These are phyloP conservation scores for Arthrinium puccinioides DNA, from an alignment of 2,329 filamentous ascomycete species.

Conservation along the genomic window DNA sequence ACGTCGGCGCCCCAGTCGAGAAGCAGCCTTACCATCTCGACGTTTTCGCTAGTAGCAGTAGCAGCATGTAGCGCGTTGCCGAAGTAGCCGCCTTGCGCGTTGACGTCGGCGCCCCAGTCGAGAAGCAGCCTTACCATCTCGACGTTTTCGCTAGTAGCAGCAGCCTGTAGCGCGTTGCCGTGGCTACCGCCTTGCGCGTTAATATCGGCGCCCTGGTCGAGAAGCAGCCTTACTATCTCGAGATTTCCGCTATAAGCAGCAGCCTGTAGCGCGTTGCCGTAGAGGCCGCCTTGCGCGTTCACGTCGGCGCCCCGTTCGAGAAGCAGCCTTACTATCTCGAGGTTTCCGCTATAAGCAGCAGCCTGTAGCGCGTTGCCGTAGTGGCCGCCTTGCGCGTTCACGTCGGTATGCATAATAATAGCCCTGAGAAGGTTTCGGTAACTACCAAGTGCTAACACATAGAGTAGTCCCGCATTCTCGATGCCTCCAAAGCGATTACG, in stretches of 20 bases:
- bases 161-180: conserved; percentile 6
- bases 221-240: conserved; percentile 13
- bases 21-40: not conserved
- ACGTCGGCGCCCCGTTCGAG: not conserved
- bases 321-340: conserved; percentile 13
- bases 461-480: conserved; percentile 1
- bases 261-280: conserved; percentile 5
- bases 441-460: conserved; percentile 1
- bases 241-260: conserved; percentile 6
- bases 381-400: conserved; percentile 1
- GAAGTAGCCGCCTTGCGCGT: not conserved
- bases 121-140: conserved; percentile 12
- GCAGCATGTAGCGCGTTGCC: conserved; percentile 1
- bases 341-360: conserved; percentile 6
- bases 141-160: conserved; percentile 8
- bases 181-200: not conserved
- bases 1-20: conserved; percentile 3
- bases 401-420: not conserved
- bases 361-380: conserved; percentile 6
- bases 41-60: not conserved
- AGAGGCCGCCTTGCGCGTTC: conserved; percentile 1
- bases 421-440: conserved; percentile 1
- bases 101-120: not conserved
- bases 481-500: not conserved
- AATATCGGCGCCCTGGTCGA: too few relatives aligned